These are phyloP conservation scores for Exophiala sideris DNA, from an alignment of 2,329 filamentous ascomycete genomes.

Conservation along the genomic window DNA sequence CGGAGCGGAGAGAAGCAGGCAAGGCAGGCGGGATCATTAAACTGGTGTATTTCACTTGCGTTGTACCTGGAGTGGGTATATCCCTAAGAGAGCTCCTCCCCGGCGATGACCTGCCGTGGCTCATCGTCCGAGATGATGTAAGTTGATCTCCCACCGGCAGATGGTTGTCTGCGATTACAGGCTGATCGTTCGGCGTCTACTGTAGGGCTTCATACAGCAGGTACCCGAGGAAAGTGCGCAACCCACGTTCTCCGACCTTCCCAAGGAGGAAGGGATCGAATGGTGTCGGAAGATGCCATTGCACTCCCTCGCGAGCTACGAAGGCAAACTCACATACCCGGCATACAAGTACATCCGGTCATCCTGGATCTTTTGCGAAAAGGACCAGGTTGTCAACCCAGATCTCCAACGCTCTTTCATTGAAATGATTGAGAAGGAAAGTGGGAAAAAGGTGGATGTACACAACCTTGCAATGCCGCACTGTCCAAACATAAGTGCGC, in stretches of 20 bases:
- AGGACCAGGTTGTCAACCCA: slow-evolving; percentile 38
- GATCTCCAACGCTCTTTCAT: slow-evolving; percentile 33
- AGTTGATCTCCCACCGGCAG: background rate
- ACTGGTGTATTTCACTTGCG: slow-evolving; percentile 30
- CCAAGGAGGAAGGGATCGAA: slow-evolving; percentile 17
- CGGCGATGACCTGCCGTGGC: too few relatives aligned
- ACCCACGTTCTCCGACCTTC: slow-evolving; percentile 11
- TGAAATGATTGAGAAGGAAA: slow-evolving; percentile 32
- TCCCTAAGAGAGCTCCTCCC: too few relatives aligned
- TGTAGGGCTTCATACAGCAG: slow-evolving; percentile 15
- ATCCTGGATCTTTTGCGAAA: slow-evolving; percentile 40
- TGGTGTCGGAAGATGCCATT: slow-evolving; percentile 21
- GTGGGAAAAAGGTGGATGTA: slow-evolving; percentile 34
- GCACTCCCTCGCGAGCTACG: slow-evolving; percentile 33
- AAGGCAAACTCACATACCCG: slow-evolving; percentile 31
- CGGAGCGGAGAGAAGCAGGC: slow-evolving; percentile 21
- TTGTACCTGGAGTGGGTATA: slow-evolving; percentile 9
- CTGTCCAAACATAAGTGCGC: slow-evolving; percentile 28
- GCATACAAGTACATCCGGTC: slow-evolving; percentile 41
- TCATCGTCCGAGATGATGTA: background rate
- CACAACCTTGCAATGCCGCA: slow-evolving; percentile 32
- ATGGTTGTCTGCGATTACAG: too few relatives aligned
- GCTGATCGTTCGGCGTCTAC: too few relatives aligned
- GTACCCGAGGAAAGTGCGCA: slow-evolving; percentile 11
- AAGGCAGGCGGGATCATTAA: slow-evolving; percentile 26